A percentile compares a stretch with the other conserved stretches of the same genome.
phyloP scores from a whole-genome alignment of 139 green algal species.

The Coccomyxa sp. region DNA sequence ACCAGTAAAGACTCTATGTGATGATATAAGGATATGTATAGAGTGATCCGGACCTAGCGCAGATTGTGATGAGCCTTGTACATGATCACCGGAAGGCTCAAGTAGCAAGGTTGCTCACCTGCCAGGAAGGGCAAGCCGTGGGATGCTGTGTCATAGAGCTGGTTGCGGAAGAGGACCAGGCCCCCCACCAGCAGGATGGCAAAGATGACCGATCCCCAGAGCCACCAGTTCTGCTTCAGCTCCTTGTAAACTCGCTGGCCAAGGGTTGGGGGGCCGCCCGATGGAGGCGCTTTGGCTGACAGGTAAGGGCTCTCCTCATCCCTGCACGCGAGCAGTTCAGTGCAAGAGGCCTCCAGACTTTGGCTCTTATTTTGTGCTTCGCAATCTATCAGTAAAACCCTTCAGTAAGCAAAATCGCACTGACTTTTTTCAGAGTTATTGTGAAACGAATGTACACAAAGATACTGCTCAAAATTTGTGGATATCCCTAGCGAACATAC shows the following conservation, averaged over 20 bases:
- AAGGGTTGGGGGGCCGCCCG: neutral
- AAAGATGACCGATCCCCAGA: constrained; percentile 23
- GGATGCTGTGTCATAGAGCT: constrained; percentile 13
- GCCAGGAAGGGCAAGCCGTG: constrained; percentile 25
- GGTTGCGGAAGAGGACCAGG: constrained; percentile 13
- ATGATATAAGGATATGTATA: neutral
- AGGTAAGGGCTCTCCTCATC: neutral
- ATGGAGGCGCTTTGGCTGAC: neutral
- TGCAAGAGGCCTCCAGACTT: too few relatives aligned
- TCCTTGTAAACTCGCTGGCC: constrained; percentile 11
- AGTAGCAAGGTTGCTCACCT: constrained; percentile 2
- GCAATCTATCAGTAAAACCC: too few relatives aligned
- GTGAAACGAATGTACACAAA: too few relatives aligned
- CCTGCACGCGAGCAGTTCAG: neutral
- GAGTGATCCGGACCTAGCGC: neutral
- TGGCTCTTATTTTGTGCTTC: neutral
- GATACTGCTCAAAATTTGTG: too few relatives aligned
- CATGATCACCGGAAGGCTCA: neutral
- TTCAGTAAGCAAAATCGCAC: too few relatives aligned
- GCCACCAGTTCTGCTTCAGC: constrained; percentile 23
- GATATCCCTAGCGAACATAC: neutral
- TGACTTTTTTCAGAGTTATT: too few relatives aligned
- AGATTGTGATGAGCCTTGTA: neutral
- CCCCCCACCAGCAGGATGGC: constrained; percentile 17
- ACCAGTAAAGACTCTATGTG: neutral